Evolutionary conservation across 352 stramenopile species (phyloP), one percentile per base, ranked within the genome.

Genomic region (Phytophthora brassicae): DNA sequence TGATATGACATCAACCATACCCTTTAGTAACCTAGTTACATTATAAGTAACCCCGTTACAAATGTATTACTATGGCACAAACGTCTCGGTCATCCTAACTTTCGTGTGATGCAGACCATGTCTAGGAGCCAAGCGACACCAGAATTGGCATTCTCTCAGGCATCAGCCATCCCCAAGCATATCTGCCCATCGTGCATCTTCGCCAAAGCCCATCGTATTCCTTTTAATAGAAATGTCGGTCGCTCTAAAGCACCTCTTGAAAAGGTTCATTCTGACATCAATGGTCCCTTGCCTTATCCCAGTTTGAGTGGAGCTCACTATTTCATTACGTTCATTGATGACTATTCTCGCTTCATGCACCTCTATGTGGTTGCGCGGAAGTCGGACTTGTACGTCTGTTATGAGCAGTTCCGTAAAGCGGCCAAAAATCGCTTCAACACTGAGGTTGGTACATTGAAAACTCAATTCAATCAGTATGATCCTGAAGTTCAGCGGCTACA

Each of bases 221-320:
- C 59, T 39, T 68, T 68, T 52, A 57, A 62, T 51, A 62, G 62
- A 62, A 22, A 26, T 17, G 60, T 68, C 62, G 60, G 57, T 43
- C 11, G 45, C 3, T 26, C 45, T 0, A 56, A 68, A 54, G 43
- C 43, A n/a, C 12, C 61, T 41, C 46, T 60, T 28, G 24, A 55
- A 56, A 60, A 63, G 2, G 33, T 68, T 55, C 60, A 68, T 20
- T 23, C 55, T 64, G 39, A 33, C 17, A 45, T 64, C 29, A 33
- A 22, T 46, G 54, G 54, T 12, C 61, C 60, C 9, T 29, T 68
- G 1, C 60, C 51, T 14, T 39, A 56, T 8, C 16, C 36, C 3
- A 60, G 39, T 14, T 39, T 68, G 0, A 48, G 47, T 0, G 61
- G 61, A 9, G 56, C 42, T n/a, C 43, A 33, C 19, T 52, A 52